phyloP scores from a whole-genome alignment of 768 basidiomycete genomes.

The Mycena kentingensis region DNA sequence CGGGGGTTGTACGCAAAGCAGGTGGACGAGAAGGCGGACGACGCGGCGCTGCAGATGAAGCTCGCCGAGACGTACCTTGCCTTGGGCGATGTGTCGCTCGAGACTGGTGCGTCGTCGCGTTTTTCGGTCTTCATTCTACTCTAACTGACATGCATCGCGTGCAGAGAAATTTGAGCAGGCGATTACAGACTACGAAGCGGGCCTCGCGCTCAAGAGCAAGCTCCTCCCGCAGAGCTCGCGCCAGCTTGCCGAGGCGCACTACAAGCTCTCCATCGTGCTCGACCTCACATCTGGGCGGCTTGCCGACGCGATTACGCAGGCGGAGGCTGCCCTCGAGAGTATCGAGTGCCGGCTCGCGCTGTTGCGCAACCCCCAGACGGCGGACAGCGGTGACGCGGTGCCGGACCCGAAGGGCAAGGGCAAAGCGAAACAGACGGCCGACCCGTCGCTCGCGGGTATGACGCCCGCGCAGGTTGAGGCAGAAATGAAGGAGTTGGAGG shows the following conservation, averaged over 20 bases:
- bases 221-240: slow-evolving; percentile 87
- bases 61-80: slow-evolving; percentile 89
- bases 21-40: slow-evolving; percentile 47
- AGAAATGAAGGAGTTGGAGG: slow-evolving; percentile 79
- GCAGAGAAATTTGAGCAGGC: slow-evolving; percentile 96
- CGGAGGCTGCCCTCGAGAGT: slow-evolving; percentile 76
- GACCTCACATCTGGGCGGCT: slow-evolving; percentile 88
- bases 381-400: slow-evolving; percentile 28
- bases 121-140: background rate
- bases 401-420: slow-evolving; percentile 76
- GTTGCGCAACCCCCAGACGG: slow-evolving; percentile 39
- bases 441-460: slow-evolving; percentile 56
- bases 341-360: slow-evolving; percentile 70
- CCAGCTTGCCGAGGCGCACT: slow-evolving; percentile 91
- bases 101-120: slow-evolving; percentile 71
- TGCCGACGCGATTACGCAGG: slow-evolving; percentile 79
- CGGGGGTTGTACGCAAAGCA: slow-evolving; percentile 81
- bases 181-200: slow-evolving; percentile 81
- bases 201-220: slow-evolving; percentile 68
- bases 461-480: slow-evolving; percentile 69
- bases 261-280: slow-evolving; percentile 90
- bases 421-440: slow-evolving; percentile 42
- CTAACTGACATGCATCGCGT: slow-evolving; percentile 1
- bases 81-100: slow-evolving; percentile 94
- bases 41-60: slow-evolving; percentile 70